These are phyloP conservation scores for Neophaeococcomyces mojaviensis DNA, from an alignment of 2,329 filamentous ascomycete genomes.

Conservation along the genomic window DNA sequence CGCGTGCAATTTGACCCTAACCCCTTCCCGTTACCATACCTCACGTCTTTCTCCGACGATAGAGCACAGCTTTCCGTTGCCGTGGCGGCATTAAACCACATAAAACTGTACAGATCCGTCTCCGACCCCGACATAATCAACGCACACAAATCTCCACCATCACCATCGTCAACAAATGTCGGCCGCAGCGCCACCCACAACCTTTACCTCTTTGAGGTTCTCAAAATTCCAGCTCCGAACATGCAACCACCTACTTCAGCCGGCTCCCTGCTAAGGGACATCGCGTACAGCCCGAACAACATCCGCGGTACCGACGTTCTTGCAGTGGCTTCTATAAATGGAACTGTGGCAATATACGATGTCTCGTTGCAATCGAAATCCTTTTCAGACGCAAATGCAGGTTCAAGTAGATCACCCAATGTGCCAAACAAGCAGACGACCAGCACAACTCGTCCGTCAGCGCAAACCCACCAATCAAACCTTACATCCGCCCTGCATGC, in stretches of 20 bases:
- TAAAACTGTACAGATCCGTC: slow-evolving; percentile 70
- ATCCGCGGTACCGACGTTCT: slow-evolving; percentile 84
- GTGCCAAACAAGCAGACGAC: background rate
- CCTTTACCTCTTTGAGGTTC: slow-evolving; percentile 66
- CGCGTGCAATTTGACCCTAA: slow-evolving; percentile 83
- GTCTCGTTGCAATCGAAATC: slow-evolving; percentile 35
- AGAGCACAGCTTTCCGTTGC: slow-evolving; percentile 72
- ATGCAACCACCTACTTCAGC: background rate
- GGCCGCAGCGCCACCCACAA: slow-evolving; percentile 51
- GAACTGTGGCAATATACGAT: slow-evolving; percentile 80
- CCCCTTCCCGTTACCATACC: slow-evolving; percentile 62
- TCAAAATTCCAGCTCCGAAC: slow-evolving; percentile 55
- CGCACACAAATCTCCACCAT: background rate
- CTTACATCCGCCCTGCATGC: slow-evolving; percentile 19
- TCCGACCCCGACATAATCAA: slow-evolving; percentile 54
- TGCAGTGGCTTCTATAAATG: slow-evolving; percentile 88
- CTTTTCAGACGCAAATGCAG: background rate
- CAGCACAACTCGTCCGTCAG: background rate
- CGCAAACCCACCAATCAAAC: slow-evolving; percentile 19
- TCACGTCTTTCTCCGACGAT: slow-evolving; percentile 68
- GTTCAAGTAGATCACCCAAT: too few relatives aligned
- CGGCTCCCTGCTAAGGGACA: slow-evolving; percentile 8
- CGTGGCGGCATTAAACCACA: slow-evolving; percentile 75
- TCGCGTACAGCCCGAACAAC: slow-evolving; percentile 75
- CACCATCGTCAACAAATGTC: background rate